These are phyloP conservation scores for Sclerotinia spermophila DNA, from an alignment of 2,329 filamentous ascomycete species.

Conservation along the genomic window DNA sequence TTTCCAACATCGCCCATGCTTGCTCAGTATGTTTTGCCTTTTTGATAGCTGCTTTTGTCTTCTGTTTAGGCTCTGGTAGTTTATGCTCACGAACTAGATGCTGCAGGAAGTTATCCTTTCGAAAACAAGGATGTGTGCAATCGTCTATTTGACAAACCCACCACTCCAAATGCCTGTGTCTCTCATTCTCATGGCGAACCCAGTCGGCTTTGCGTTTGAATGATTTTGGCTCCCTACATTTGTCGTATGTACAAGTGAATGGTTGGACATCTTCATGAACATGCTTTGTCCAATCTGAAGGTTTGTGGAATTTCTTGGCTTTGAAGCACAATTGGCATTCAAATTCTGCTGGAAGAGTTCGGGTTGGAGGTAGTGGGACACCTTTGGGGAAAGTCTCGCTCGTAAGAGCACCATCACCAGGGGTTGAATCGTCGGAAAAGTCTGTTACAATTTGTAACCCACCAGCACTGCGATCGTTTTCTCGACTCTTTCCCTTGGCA, in stretches of 20 bases:
- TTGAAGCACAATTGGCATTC: slow-evolving; percentile 87
- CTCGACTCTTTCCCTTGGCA: slow-evolving; percentile 55
- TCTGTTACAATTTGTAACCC: slow-evolving; percentile 54
- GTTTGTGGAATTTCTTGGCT: slow-evolving; percentile 81
- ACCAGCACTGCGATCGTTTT: slow-evolving; percentile 53
- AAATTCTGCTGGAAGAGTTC: slow-evolving; percentile 75
- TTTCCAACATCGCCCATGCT: slow-evolving; percentile 74
- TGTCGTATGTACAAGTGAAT: slow-evolving; percentile 86
- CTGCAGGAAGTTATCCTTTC: slow-evolving; percentile 89
- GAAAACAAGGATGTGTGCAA: slow-evolving; percentile 77
- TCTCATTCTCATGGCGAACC: slow-evolving; percentile 91
- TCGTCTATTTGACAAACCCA: slow-evolving; percentile 82
- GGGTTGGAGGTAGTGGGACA: slow-evolving; percentile 77
- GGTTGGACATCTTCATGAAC: slow-evolving; percentile 92
- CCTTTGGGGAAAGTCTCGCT: slow-evolving; percentile 74
- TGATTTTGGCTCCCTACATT: slow-evolving; percentile 79
- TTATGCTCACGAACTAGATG: slow-evolving; percentile 92
- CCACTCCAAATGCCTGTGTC: slow-evolving; percentile 84
- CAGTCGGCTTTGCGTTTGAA: slow-evolving; percentile 96
- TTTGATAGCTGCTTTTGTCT: slow-evolving; percentile 66
- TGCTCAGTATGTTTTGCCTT: slow-evolving; percentile 55
- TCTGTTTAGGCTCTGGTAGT: slow-evolving; percentile 74
- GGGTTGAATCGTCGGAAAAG: slow-evolving; percentile 62
- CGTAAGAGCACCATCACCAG: slow-evolving; percentile 64
- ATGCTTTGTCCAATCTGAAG: slow-evolving; percentile 95